A percentile compares a stretch with the other conserved stretches of the same genome.
These are phyloP conservation scores for Nothophytophthora sp. DNA, from an alignment of 352 stramenopile species.

Conservation along the genomic window DNA sequence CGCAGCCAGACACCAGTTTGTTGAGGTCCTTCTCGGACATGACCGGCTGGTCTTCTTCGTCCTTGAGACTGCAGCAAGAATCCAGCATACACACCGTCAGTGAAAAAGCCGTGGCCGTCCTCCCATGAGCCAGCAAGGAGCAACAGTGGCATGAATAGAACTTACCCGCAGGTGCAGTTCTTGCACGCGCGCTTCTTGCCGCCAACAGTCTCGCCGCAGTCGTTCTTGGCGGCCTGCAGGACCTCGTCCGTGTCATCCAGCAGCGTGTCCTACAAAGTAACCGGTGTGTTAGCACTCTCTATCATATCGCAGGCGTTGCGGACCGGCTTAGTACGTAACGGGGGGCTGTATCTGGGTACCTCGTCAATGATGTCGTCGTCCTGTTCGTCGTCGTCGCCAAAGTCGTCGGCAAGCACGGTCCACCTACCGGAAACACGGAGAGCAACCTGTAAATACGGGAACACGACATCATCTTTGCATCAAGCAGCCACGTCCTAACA, in stretches of 20 bases:
- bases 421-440: slow-evolving; percentile 29
- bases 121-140: too few relatives aligned
- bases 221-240: slow-evolving; percentile 62
- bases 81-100: not conserved
- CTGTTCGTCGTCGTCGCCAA: slow-evolving; percentile 52
- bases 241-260: slow-evolving; percentile 87
- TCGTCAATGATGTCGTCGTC: slow-evolving; percentile 85
- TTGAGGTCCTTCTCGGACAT: slow-evolving; percentile 75
- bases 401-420: slow-evolving; percentile 70
- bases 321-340: too few relatives aligned
- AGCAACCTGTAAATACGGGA: not conserved
- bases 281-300: not conserved
- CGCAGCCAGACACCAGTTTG: slow-evolving; percentile 81
- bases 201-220: slow-evolving; percentile 78
- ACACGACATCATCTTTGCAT: not conserved
- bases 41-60: slow-evolving; percentile 69
- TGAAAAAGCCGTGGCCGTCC: not conserved
- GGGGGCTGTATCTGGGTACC: slow-evolving; percentile 16
- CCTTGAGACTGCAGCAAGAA: slow-evolving; percentile 49
- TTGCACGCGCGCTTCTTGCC: slow-evolving; percentile 95
- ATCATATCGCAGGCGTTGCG: not conserved
- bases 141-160: not conserved
- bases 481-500: not conserved
- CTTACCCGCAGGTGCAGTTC: slow-evolving; percentile 96
- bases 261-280: slow-evolving; percentile 50